Evolutionary conservation across 805 yeast species (phyloP).

Genomic region (Spathaspora passalidarum): DNA sequence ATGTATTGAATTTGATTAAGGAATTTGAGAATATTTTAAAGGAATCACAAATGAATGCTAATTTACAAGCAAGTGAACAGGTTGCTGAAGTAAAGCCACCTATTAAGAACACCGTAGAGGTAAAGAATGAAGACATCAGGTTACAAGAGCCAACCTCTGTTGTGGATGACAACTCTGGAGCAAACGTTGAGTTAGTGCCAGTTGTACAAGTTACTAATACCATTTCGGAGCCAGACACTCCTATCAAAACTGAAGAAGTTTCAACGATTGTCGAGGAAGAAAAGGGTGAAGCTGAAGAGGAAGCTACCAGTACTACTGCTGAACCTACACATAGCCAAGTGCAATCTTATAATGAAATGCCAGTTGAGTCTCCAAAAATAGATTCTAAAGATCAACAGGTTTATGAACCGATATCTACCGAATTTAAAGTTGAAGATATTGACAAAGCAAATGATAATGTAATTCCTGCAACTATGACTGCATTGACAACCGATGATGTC

Average conservation of each 20-base stretch:
- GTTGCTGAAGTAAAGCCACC: not conserved
- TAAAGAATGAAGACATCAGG: not conserved
- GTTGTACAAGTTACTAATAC: not conserved
- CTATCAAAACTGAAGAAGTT: not conserved
- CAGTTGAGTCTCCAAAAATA: too few relatives aligned
- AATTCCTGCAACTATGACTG: not conserved
- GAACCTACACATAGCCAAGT: too few relatives aligned
- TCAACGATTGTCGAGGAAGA: not conserved
- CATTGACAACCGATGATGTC: not conserved
- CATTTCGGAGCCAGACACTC: not conserved
- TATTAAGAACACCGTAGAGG: not conserved
- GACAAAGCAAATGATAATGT: not conserved
- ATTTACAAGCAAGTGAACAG: not conserved
- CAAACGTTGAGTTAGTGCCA: not conserved
- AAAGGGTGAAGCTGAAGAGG: not conserved
- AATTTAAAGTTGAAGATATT: not conserved
- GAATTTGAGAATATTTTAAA: slow-evolving; percentile 8
- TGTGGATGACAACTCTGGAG: not conserved
- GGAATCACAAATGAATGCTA: not conserved
- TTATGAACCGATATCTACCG: too few relatives aligned
- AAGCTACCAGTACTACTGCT: too few relatives aligned
- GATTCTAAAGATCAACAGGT: not conserved
- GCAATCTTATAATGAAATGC: too few relatives aligned
- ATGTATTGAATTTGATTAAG: slow-evolving; percentile 16
- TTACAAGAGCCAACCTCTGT: not conserved